Conservation (phyloP, 2,329 filamentous ascomycete genomes). For the Daldinia eschscholtzii region DNA sequence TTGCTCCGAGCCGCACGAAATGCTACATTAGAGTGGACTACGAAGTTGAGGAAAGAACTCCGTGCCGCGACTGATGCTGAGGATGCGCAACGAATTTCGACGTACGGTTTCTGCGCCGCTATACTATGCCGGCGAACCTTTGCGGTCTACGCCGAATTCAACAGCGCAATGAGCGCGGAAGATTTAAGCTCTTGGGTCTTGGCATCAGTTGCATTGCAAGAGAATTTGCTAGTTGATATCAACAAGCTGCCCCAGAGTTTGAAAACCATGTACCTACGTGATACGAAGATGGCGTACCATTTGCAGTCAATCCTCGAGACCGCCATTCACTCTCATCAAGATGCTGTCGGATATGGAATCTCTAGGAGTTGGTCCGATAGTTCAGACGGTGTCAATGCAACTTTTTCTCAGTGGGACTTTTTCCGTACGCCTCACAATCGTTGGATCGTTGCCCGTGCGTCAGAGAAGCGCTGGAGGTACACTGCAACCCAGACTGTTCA, state of each 20-base stretch:
- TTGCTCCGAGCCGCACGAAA: conserved; percentile 59
- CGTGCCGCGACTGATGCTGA: conserved; percentile 55
- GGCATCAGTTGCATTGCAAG: conserved; percentile 57
- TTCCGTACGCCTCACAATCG: conserved; percentile 40
- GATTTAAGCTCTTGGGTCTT: conserved; percentile 45
- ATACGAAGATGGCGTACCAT: conserved; percentile 59
- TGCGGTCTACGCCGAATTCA: conserved; percentile 1
- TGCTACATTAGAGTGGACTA: conserved; percentile 64
- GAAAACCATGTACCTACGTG: conserved; percentile 59
- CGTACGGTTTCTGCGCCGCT: conserved; percentile 66
- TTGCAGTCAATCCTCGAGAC: conserved; percentile 53
- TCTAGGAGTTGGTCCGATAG: conserved; percentile 58
- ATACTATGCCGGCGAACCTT: conserved; percentile 62
- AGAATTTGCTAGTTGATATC: conserved; percentile 58
- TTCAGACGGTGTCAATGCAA: conserved; percentile 24
- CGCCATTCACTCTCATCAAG: conserved; percentile 50
- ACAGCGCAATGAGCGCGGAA: conserved; percentile 28
- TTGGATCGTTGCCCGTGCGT: conserved; percentile 42
- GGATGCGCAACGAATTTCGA: conserved; percentile 54
- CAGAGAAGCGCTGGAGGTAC: not conserved
- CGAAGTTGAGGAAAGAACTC: conserved; percentile 59
- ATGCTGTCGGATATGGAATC: conserved; percentile 51
- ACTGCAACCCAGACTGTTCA: conserved; percentile 47
- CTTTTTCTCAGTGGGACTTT: conserved; percentile 53
- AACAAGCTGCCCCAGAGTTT: conserved; percentile 51